Evolutionary conservation across 2,329 filamentous ascomycete genomes (phyloP).

Genomic region (Penicillium sp.): DNA sequence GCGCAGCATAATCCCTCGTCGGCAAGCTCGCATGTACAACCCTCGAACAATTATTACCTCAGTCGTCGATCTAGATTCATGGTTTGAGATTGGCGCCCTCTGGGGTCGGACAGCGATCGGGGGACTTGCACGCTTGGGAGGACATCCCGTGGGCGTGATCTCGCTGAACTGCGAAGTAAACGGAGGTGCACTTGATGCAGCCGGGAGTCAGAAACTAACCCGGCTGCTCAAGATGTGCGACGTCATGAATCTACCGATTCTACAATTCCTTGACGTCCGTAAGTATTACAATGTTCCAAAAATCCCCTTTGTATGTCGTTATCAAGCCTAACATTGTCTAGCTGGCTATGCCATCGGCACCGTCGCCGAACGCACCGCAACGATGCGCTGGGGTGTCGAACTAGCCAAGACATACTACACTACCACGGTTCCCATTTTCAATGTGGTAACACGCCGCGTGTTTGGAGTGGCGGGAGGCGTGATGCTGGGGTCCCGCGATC

Average conservation of each 20-base stretch:
- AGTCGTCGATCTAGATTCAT: conserved; percentile 60
- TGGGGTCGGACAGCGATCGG: conserved; percentile 67
- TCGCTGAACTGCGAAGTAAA: conserved; percentile 66
- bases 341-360: conserved; percentile 68
- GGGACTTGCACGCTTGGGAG: conserved; percentile 62
- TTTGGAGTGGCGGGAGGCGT: conserved; percentile 68
- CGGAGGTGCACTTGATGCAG: conserved; percentile 64
- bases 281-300: conserved; percentile 25
- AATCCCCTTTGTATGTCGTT: background rate
- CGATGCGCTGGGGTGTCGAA: conserved; percentile 67
- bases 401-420: conserved; percentile 66
- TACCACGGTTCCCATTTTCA: conserved; percentile 67
- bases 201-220: conserved; percentile 64
- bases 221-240: conserved; percentile 67
- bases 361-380: conserved; percentile 64
- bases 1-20: conserved; percentile 61
- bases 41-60: conserved; percentile 60
- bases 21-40: conserved; percentile 64
- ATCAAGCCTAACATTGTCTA: conserved; percentile 15
- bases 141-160: conserved; percentile 62
- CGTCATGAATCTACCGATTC: conserved; percentile 66
- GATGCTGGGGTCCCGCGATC: conserved; percentile 67
- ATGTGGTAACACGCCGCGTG: conserved; percentile 63
- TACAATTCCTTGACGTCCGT: conserved; percentile 67
- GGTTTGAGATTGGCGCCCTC: conserved; percentile 67